Conservation (phyloP, 1,284 basidiomycete genomes). For the Heterobasidion parviporum region DNA sequence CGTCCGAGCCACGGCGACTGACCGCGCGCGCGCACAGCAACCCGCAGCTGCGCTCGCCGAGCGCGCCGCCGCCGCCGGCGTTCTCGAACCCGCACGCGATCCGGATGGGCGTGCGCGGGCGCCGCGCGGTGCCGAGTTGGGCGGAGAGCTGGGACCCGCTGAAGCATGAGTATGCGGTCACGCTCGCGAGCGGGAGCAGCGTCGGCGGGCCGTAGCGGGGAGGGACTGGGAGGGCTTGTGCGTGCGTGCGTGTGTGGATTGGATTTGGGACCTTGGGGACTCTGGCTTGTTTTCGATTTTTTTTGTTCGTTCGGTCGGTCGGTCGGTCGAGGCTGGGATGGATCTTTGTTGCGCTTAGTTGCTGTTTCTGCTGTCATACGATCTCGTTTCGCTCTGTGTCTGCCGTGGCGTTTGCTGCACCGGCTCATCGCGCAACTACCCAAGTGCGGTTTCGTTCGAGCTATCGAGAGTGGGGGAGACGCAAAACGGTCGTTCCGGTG, state of each 20-base stretch:
- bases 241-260: not conserved
- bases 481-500: too few relatives aligned
- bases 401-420: not conserved
- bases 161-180: slow-evolving; percentile 27
- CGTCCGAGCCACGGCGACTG: not conserved
- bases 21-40: slow-evolving; percentile 6
- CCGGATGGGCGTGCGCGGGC: slow-evolving; percentile 7
- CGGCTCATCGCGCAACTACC: not conserved
- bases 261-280: not conserved
- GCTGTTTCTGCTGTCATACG: not conserved
- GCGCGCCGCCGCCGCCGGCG: slow-evolving; percentile 17
- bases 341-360: not conserved
- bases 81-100: slow-evolving; percentile 18
- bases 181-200: slow-evolving; percentile 22
- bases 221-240: not conserved
- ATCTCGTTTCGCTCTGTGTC: not conserved
- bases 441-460: too few relatives aligned
- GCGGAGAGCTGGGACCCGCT: slow-evolving; percentile 24
- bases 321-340: not conserved
- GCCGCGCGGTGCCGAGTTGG: slow-evolving; percentile 19
- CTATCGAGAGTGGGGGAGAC: too few relatives aligned
- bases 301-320: not conserved
- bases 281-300: not conserved
- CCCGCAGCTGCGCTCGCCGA: slow-evolving; percentile 11
- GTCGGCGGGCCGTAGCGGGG: slow-evolving; percentile 10